Base-by-base conservation (phyloP, 2,329 filamentous ascomycete species). In the Apiospora pterosperma region DNA sequence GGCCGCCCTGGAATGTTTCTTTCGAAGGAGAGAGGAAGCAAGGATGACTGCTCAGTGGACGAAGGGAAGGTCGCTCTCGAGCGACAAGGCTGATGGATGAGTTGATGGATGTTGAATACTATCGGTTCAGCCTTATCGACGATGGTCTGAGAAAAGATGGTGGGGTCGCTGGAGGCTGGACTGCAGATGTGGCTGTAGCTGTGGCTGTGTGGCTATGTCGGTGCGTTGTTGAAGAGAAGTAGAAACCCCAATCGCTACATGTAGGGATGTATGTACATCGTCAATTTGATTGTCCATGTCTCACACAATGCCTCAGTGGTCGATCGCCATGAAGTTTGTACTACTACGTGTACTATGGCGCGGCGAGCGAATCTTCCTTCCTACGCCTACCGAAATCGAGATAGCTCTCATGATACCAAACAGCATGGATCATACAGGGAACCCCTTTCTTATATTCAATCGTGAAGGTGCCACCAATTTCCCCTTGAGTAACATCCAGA, bases 51-150 rank as follows among this genome's bases (percentile, higher is more conserved):
- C 16, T 55, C 28, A 55, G 48, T 55, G 10, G 25, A 55, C 25
- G 48, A n/a, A 55, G 48, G 48, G 48, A 55, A 34, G 11, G 48
- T 34, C 34, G 48, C 31, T n/a, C 6, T 34, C 12, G 59, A 61
- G 59, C 39, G 34, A 41, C 59, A 61, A 61, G 59, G 59, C 59
- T 61, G 59, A 61, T 61, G 34, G n/a, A 59, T 28, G n/a, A 11
- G 7, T 36, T 25, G 34, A 41, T 31, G 48, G 23, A 41, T 41
- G 58, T 11, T 28, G 14, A 14, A 28, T 11, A 41, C 19, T 41
- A 34, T 25, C 31, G 28, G 28, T 34, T 34, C 48, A 55, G 48
- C 48, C 48, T 55, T 34, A 34, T 55, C n/a, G 21, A 31, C 14
- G 44, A 55, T n/a, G 28, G 28, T 4, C 25, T 28, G 28, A 8